phyloP scores from a whole-genome alignment of 768 basidiomycete genomes.

The Suillus occidentalis region DNA sequence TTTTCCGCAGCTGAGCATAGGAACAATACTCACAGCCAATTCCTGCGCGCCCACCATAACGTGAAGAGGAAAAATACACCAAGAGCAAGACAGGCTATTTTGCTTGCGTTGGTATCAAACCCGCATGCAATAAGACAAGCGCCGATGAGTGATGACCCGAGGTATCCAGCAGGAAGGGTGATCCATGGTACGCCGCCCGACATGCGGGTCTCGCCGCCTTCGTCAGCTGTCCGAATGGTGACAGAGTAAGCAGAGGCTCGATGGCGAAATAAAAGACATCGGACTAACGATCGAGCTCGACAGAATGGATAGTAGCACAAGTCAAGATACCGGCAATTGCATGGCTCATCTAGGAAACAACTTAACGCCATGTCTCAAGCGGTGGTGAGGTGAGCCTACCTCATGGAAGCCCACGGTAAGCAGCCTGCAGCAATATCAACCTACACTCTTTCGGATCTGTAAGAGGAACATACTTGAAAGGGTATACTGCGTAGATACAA shows the following conservation, averaged over 20 bases:
- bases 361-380: not conserved
- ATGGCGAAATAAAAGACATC: not conserved
- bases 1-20: not conserved
- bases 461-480: slow-evolving; percentile 73
- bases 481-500: slow-evolving; percentile 60
- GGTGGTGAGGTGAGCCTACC: slow-evolving; percentile 36
- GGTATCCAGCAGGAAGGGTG: slow-evolving; percentile 83
- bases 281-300: slow-evolving; percentile 81
- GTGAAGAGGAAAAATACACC: slow-evolving; percentile 87
- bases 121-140: slow-evolving; percentile 86
- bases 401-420: slow-evolving; percentile 91
- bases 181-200: slow-evolving; percentile 81
- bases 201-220: slow-evolving; percentile 87
- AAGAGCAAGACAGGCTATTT: slow-evolving; percentile 75
- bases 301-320: slow-evolving; percentile 82
- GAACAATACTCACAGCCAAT: slow-evolving; percentile 57
- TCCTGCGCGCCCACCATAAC: slow-evolving; percentile 82
- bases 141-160: slow-evolving; percentile 85
- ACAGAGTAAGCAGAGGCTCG: slow-evolving; percentile 11
- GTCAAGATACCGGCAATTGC: slow-evolving; percentile 78
- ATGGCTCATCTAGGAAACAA: slow-evolving; percentile 71
- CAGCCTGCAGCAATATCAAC: slow-evolving; percentile 42
- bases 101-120: slow-evolving; percentile 87
- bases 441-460: slow-evolving; percentile 4
- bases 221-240: slow-evolving; percentile 57